Evolutionary conservation across 306 rosid species (phyloP), one percentile per base, ranked within the genome.

Genomic region (Vigna hirtella): DNA sequence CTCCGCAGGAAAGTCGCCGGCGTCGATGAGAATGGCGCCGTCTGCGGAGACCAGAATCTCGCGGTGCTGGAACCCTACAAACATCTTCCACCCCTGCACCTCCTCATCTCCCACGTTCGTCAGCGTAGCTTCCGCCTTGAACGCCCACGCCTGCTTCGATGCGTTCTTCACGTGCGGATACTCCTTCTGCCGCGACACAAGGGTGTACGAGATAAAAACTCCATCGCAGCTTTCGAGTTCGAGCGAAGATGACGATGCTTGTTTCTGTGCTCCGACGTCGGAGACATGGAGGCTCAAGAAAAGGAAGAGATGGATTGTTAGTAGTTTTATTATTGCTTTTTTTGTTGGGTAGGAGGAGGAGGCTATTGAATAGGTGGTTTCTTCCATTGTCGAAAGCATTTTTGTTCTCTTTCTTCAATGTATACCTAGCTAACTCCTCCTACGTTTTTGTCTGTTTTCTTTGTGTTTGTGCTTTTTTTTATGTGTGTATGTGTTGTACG

Each of bases 121-220:
- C 20, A 95, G 65, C 2, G 83, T 3, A 0, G 86, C 96, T 45
- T 83, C 83, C 0, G 99, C 81, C 82, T 84, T 89, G 66, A 95
- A 95, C 20, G 96, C 89, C 97, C 98, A 95, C 0, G 99, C 79
- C 73, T 95, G 99, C 0, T 91, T 93, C 16, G 96, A 58, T 36
- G 77, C 77, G 74, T 91, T 93, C 42, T 87, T 93, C 78, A 85
- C 59, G 40, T 61, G 88, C 0, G 99, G 99, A 7, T 38, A 79
- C 61, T 80, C 89, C 81, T 88, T 95, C 76, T 61, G 83, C 1
- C 96, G 74, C 0, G 80, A 68, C 0, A 32, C 2, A 40, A 95
- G 85, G 3, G 56, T 68, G 82, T 95, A 95, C 2, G 93, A 72
- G 64, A 95, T 40, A 79, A 91, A 95, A 14, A 95, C 84, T 3